These are phyloP conservation scores for Dillenia turbinata DNA, from an alignment of 164 flowering plant species.

Conservation along the genomic window DNA sequence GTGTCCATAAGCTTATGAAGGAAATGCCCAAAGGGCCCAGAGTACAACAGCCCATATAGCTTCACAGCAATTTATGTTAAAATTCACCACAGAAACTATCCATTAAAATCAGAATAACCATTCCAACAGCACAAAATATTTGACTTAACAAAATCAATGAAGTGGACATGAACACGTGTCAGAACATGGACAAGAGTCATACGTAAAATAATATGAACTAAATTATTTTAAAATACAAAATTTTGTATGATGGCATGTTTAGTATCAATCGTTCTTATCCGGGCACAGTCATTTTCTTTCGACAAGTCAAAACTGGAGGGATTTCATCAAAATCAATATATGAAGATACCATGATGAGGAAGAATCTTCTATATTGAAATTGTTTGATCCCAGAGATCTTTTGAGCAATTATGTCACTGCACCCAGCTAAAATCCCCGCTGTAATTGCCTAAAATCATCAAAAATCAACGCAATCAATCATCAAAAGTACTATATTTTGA, in stretches of 20 bases:
- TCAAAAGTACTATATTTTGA: neutral
- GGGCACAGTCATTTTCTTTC: too few species aligned
- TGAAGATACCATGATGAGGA: conserved; percentile 56
- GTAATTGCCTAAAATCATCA: conserved; percentile 57
- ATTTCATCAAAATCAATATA: neutral
- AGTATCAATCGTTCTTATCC: too few species aligned
- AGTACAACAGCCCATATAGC: conserved; percentile 72
- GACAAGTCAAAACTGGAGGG: too few species aligned
- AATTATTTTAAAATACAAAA: too few species aligned
- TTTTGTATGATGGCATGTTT: too few species aligned
- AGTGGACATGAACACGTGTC: too few species aligned
- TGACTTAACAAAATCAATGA: too few species aligned
- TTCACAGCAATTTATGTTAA: conserved; percentile 22
- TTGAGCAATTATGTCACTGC: conserved; percentile 68
- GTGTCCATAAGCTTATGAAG: conserved; percentile 72
- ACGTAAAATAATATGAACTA: too few species aligned
- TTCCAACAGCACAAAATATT: too few species aligned
- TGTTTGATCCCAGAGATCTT: conserved; percentile 72
- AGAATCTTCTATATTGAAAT: conserved; percentile 63
- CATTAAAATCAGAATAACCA: too few species aligned
- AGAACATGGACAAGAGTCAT: too few species aligned
- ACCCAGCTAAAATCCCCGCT: conserved; percentile 64
- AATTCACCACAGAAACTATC: too few species aligned
- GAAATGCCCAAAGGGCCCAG: conserved; percentile 83
- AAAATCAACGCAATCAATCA: conserved; percentile 1